Evolutionary conservation across 139 green algal genomes (phyloP), one percentile per base, ranked within the genome.

Genomic region (Ettlia oleoabundans): DNA sequence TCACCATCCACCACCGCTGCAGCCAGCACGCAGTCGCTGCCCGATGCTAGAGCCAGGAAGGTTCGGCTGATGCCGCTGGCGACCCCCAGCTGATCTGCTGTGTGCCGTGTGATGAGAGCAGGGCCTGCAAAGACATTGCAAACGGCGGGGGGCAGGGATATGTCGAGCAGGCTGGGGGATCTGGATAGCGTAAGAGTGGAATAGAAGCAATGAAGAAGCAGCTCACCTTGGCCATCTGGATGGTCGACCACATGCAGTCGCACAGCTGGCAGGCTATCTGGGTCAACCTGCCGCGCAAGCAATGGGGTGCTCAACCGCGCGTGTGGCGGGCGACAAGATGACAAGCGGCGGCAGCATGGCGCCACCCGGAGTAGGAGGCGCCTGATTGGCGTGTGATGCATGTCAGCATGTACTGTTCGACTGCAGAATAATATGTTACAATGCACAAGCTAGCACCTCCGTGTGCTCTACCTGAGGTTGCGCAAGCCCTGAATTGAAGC

Each of bases 1-100:
- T 28, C 55, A 5, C 21, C 55, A 22, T 65, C 55, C 55, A 65
- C 15, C 0, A 63, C 47, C 3, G 42, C 32, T 28, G 58, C 80
- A 1, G 61, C 26, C 41, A 84, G 64, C 43, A 84, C 67, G 30
- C 78, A 84, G 65, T 84, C 80, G 55, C 43, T 70, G 9, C 80
- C 80, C 24, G 66, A 43, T 47, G 80, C 80, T 30, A 84, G 62
- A 21, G 26, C 38, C 21, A 72, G 33, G 22, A 76, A 63, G 26
- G 47, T 35, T 15, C 51, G 62, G 21, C 26, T 41, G 28, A 30
- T 32, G n/a, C 18, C 53, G 0, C 30, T 1, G 18, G 32, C 22
- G 21, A 80, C 30, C 26, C 58, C 38, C 75, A 81, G 58, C 38
- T 22, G 5, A 2, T 28, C 40, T 26, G 80, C 80, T 2, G 80